Percentiles rank a stretch among this genome's conserved stretches.
phyloP scores from a whole-genome alignment of 2,329 filamentous ascomycete genomes.

The Pseudogymnoascus sp. region DNA sequence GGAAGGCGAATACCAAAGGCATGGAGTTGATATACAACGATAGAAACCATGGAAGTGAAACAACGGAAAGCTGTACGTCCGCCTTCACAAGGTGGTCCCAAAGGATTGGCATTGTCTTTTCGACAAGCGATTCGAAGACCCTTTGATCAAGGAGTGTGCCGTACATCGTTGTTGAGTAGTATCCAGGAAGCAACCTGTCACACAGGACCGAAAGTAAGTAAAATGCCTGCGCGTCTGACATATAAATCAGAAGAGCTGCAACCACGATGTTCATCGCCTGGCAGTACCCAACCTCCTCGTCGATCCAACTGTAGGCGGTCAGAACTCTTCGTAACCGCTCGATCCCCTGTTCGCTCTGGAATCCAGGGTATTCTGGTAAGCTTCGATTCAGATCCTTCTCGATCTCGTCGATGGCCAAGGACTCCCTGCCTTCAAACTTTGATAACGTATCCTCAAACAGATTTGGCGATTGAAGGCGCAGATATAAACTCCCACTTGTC shows the following conservation, averaged over 20 bases:
- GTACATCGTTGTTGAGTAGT: constrained; percentile 99
- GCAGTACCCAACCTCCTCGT: constrained; percentile 93
- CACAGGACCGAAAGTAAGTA: constrained; percentile 87
- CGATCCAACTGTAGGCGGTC: constrained; percentile 96
- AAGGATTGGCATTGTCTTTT: constrained; percentile 95
- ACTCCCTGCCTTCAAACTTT: constrained; percentile 79
- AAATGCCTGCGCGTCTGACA: constrained; percentile 93
- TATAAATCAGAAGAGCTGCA: constrained; percentile 95
- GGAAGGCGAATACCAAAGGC: constrained; percentile 94
- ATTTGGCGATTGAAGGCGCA: constrained; percentile 78
- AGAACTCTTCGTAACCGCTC: constrained; percentile 81
- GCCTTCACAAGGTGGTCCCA: constrained; percentile 98
- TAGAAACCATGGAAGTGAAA: constrained; percentile 95
- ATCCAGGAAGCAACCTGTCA: constrained; percentile 86
- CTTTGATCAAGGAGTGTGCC: constrained; percentile 93
- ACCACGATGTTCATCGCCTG: constrained; percentile 99
- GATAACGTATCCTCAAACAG: constrained; percentile 77
- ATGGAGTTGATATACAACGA: constrained; percentile 99
- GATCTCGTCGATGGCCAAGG: constrained; percentile 95
- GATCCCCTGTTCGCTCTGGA: constrained; percentile 94
- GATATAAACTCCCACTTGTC: constrained; percentile 82
- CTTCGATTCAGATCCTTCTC: constrained; percentile 97
- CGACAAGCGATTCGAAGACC: constrained; percentile 96
- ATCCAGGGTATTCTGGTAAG: constrained; percentile 93
- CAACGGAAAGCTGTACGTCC: constrained; percentile 94